Evolutionary conservation across 2,329 filamentous ascomycete genomes (phyloP), one percentile per base, ranked within the genome.

Genomic region (Trichoderma arundinaceum): DNA sequence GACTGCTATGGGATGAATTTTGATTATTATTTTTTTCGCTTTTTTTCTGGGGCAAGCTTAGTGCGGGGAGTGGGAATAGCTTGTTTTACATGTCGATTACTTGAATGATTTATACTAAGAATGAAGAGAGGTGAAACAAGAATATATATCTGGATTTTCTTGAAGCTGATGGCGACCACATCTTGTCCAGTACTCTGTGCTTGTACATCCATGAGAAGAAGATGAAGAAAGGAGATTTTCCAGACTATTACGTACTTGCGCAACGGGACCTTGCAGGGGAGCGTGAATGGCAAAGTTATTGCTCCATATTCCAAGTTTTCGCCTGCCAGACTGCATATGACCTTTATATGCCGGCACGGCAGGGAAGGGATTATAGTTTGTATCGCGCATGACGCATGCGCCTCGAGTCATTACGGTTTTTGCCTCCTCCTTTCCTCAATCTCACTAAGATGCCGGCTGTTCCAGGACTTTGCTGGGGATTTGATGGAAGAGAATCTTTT

Each of bases 41-140:
- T 58, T 10, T 19, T 48, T 2, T 22, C 38, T 15, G n/a, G 22
- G 38, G 39, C 49, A n/a, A 62, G 49, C 46, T 60, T n/a, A 48
- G 49, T 62, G 49, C 49, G 46, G 41, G 58, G 28, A 19, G 22
- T 41, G 38, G 59, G 17, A 22, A n/a, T 28, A 46, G 39, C 49
- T 17, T 44, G 59, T 22, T 62, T 51, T 62, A 52, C 52, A 61
- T 54, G 49, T 46, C 46, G 49, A 62, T 53, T 54, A 53, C 49
- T 35, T 46, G 59, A 53, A 62, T 62, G 59, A 62, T 62, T 59
- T 54, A 44, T 62, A 53, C 28, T 54, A 19, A 62, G 59, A 44
- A 62, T 62, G 59, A 62, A 33, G 59, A 62, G 59, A 62, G 46
- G 35, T 62, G 49, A 54, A 61, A n/a, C 39, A 33, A 54, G 33